Percentiles rank a stretch among this genome's conserved stretches.
These are phyloP conservation scores for Penicillium sp. DNA, from an alignment of 2,329 filamentous ascomycete genomes.

Conservation along the genomic window DNA sequence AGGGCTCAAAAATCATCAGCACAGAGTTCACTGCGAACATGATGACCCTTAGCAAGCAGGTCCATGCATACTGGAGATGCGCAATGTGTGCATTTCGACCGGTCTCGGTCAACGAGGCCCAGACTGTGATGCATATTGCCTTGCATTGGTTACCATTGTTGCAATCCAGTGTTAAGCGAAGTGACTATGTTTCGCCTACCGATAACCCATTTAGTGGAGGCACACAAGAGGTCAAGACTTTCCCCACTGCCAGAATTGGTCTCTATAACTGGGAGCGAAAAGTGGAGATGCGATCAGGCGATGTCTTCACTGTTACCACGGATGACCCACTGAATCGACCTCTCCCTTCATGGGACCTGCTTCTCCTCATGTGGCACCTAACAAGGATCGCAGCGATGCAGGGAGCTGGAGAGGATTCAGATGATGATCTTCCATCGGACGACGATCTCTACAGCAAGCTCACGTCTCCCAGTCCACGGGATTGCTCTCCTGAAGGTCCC, in stretches of 20 bases:
- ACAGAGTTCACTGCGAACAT: slow-evolving; percentile 1
- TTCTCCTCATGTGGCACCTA: slow-evolving; percentile 1
- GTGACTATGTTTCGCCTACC: not conserved
- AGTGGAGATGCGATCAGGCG: not conserved
- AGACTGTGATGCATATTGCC: not conserved
- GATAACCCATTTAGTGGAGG: not conserved
- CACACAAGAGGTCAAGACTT: too few species aligned
- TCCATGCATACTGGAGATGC: not conserved
- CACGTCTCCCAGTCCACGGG: too few species aligned
- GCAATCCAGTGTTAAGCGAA: not conserved
- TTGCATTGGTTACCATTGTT: slow-evolving; percentile 3
- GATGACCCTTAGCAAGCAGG: not conserved
- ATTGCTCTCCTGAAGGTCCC: too few species aligned
- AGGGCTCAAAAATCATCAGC: not conserved
- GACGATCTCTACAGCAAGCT: not conserved
- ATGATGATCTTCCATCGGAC: not conserved
- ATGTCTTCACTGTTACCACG: slow-evolving; percentile 1
- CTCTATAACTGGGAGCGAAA: not conserved
- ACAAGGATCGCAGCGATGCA: slow-evolving; percentile 7
- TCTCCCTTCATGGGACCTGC: slow-evolving; percentile 2
- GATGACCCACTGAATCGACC: not conserved
- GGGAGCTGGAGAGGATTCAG: slow-evolving; percentile 1
- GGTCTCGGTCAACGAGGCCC: not conserved
- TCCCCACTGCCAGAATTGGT: not conserved
- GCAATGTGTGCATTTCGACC: slow-evolving; percentile 1